Base-by-base conservation (phyloP, 352 stramenopile genomes). In the Globisporangium viniferum region DNA sequence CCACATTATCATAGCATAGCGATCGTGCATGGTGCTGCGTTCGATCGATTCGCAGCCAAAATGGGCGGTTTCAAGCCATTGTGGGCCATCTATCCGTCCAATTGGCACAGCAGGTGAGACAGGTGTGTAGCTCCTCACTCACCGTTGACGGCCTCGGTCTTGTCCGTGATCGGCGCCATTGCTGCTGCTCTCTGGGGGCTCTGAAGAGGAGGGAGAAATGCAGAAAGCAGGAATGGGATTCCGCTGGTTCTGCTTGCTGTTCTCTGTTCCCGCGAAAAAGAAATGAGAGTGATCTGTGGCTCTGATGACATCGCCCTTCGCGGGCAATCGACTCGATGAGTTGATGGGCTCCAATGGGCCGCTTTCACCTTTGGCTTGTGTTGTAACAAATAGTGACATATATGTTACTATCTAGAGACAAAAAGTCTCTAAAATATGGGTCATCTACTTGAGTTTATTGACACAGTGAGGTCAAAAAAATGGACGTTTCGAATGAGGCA, bases 81-180 rank as follows among this genome's bases (percentile, higher is more conserved):
- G 15, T 24, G 31, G 24, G 24, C 29, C 49, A 27, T n/a, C 20
- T 3, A 27, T 53, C 22, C 41, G 10, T 10, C 14, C 15, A 49
- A 49, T 6, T 20, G 44, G 24, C 24, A 24, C 44, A 0, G 6
- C 44, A 51, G 7, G 18, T 24, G 18, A 51, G 44, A 24, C 44
- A 51, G 39, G 59, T 15, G 24, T 22, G 20, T 35, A 39, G 59
- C 59, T 24, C 29, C 20, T 39, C 61, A 41, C 51, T 51, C 54
- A 59, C 62, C 62, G 49, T 67, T 54, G 51, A 35, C 57, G 14
- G 22, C 62, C 3, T 61, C 57, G 44, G 18, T 24, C 18, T 51
- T 51, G 44, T 51, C 44, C 44, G 44, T 51, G 56, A 69, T 69
- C 44, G 64, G 64, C 46, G 64, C 41, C 64, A 69, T 69, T 29